Evolutionary conservation across 768 basidiomycete species (phyloP).

Genomic region (Cytidiella melzeri): DNA sequence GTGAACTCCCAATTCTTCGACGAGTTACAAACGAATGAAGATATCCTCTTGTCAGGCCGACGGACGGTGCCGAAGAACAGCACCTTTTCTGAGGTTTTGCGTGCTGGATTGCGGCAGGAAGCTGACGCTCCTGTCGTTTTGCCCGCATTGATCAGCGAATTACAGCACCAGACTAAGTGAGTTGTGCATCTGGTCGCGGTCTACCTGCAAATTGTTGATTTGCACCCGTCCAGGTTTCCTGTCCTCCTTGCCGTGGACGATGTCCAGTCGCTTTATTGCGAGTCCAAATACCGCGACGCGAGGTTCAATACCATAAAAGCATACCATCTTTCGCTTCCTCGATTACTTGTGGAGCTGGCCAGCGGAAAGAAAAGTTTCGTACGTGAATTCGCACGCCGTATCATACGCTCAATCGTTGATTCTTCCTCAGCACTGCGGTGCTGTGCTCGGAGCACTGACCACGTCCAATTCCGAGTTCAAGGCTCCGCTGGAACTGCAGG

Average conservation of each 20-base stretch:
- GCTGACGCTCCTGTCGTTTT: slow-evolving; percentile 50
- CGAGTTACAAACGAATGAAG: slow-evolving; percentile 29
- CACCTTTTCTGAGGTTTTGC: slow-evolving; percentile 46
- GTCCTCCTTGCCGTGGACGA: slow-evolving; percentile 86
- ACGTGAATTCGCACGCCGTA: no score
- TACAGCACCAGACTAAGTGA: slow-evolving; percentile 62
- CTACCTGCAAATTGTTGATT: neutral
- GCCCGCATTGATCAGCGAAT: slow-evolving; percentile 48
- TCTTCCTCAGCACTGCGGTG: slow-evolving; percentile 69
- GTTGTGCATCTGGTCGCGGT: slow-evolving; percentile 16
- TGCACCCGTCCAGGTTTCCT: slow-evolving; percentile 44
- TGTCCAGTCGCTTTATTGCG: slow-evolving; percentile 73
- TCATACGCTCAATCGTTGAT: no score
- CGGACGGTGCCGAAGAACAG: slow-evolving; percentile 42
- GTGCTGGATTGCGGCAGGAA: slow-evolving; percentile 50
- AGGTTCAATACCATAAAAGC: slow-evolving; percentile 62
- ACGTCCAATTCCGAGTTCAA: slow-evolving; percentile 52
- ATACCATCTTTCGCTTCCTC: slow-evolving; percentile 74
- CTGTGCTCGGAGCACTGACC: slow-evolving; percentile 66
- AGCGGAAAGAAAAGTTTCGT: slow-evolving; percentile 67
- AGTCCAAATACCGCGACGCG: slow-evolving; percentile 67
- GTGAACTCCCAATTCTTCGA: slow-evolving; percentile 49
- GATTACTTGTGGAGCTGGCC: slow-evolving; percentile 71
- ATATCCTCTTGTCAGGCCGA: slow-evolving; percentile 23
- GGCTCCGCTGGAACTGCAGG: slow-evolving; percentile 56